Conservation (phyloP, 805 yeast genomes). For the Tanozyma kutaoensis region DNA sequence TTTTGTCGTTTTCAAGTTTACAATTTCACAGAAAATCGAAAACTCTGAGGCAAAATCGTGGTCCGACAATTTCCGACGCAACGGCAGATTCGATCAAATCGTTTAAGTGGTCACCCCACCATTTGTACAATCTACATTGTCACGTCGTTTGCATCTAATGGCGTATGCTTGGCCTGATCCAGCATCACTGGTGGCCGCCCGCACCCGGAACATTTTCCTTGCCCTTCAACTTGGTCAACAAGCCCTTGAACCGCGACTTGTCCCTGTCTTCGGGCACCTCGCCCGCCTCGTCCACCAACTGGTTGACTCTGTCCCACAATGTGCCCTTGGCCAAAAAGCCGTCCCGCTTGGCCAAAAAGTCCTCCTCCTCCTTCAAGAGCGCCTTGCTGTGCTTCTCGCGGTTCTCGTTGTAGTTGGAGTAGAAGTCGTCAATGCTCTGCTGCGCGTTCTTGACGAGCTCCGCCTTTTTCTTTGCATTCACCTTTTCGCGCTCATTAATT, state of each 20-base stretch:
- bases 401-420: slow-evolving; percentile 79
- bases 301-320: slow-evolving; percentile 48
- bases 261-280: slow-evolving; percentile 34
- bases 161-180: no score
- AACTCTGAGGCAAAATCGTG: no score
- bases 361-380: slow-evolving; percentile 55
- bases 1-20: no score
- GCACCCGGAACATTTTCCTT: slow-evolving; percentile 70
- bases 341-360: slow-evolving; percentile 64
- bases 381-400: slow-evolving; percentile 55
- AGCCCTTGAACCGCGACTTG: slow-evolving; percentile 56
- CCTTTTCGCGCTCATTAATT: slow-evolving; percentile 66
- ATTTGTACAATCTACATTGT: no score
- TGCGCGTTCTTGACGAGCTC: slow-evolving; percentile 67
- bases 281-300: slow-evolving; percentile 34
- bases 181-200: slow-evolving; percentile 33
- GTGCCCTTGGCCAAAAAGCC: slow-evolving; percentile 22
- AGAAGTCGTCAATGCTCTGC: slow-evolving; percentile 79
- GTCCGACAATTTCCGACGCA: no score
- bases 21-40: no score
- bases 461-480: slow-evolving; percentile 46
- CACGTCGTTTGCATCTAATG: no score
- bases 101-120: no score
- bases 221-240: slow-evolving; percentile 52
- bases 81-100: no score